Base-by-base conservation (phyloP, 2,329 filamentous ascomycete genomes). In the Fusarium robinianum region DNA sequence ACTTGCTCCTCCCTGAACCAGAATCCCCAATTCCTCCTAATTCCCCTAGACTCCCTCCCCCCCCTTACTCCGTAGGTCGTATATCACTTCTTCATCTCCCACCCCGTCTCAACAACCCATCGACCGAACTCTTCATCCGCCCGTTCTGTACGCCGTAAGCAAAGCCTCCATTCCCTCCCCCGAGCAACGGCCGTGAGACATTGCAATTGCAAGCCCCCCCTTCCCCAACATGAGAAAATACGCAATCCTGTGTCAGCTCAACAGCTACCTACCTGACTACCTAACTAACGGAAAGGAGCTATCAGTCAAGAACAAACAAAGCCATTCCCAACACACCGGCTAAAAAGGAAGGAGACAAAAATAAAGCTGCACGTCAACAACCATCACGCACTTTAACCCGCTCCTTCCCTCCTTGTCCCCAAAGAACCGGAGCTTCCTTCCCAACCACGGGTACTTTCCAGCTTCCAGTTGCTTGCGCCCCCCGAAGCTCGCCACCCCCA, bases 401-500 rank as follows among this genome's bases (percentile, higher is more conserved):
- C 31, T 22, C 16, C 23, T 26, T 27, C n/a, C n/a, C n/a, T n/a
- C n/a, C n/a, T n/a, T n/a, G n/a, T n/a, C n/a, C n/a, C n/a, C n/a
- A n/a, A n/a, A n/a, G n/a, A n/a, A n/a, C n/a, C n/a, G n/a, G n/a
- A n/a, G n/a, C n/a, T n/a, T n/a, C n/a, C n/a, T 32, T 32, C 17
- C 12, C 4, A 25, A 11, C 26, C 16, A 9, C 5, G 12, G 15
- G 18, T 18, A 12, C 9, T 42, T 36, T 15, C 14, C 16, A 34
- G 18, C 15, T 55, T 52, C 35, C 53, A 49, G 30, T 25, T 29
- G 18, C n/a, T 31, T 51, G 40, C 41, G 32, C 2, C 17, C 41
- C 24, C 22, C 31, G 49, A 26, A 43, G 41, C 51, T 55, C 53
- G 53, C 46, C 53, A 57, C 53, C 53, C 53, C 53, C 53, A 57